Base-by-base conservation (phyloP, 2,329 filamentous ascomycete species). In the Pseudovirgaria hyperparasitica region DNA sequence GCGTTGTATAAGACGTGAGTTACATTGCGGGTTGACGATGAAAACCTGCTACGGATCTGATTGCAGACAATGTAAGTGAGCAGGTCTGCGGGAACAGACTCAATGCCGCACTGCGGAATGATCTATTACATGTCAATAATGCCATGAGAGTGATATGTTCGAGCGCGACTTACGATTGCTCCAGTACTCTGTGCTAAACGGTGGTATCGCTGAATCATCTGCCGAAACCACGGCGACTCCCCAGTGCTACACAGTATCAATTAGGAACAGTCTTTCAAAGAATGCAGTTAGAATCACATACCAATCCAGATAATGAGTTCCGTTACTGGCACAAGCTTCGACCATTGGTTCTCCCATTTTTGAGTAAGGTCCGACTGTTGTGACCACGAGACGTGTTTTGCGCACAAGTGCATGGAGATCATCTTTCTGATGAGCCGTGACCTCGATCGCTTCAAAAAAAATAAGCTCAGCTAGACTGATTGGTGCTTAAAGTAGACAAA, bases 241-340 rank as follows among this genome's bases (percentile, higher is more conserved):
- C 73, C 74, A 5, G 73, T 76, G 25, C 61, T 62, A 23, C 23
- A 26, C 25, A 19, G 28, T 19, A 23, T 16, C 13, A 9, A 25
- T 11, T 25, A 25, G 25, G 16, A 27, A 29, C 19, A 32, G 21
- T 23, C 16, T 13, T 27, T 36, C 16, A 36, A 30, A 24, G 8
- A n/a, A 20, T 7, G 11, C 7, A 19, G 5, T 11, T 3, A 22
- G n/a, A n/a, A n/a, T n/a, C n/a, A 29, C 56, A 41, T 41, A 64
- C 57, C 65, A 67, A 45, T 79, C 75, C 29, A 79, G 50, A 41
- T 79, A 79, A 46, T 79, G 73, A 4, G 75, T 79, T 5, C 75
- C 73, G 36, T 63, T 67, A 27, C 64, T 58, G 4, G 70, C 72
- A 42, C 73, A 79, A 5, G 73, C 73, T 38, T 72, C 67, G 6